Conservation (phyloP, 1,139 yeast species). For the Hansenula sp. region DNA sequence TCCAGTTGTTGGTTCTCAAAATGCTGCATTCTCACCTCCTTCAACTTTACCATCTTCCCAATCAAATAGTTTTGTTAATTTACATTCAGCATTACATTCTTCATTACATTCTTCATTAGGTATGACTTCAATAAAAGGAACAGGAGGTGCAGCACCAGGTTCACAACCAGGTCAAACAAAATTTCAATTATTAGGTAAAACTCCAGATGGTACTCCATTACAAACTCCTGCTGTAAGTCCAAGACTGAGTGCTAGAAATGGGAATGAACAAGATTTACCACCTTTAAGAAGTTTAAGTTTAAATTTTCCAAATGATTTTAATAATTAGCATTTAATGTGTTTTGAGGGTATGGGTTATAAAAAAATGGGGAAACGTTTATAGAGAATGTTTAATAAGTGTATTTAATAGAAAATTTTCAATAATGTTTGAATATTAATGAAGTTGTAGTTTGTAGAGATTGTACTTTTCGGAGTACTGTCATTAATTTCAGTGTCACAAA, state of each 20-base stretch:
- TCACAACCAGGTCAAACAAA: too few relatives aligned
- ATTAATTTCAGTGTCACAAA: too few relatives aligned
- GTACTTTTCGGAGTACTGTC: too few relatives aligned
- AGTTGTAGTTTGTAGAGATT: too few relatives aligned
- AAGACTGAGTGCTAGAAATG: slow-evolving; percentile 32
- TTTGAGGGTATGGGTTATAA: neutral
- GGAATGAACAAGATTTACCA: slow-evolving; percentile 30
- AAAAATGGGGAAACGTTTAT: too few relatives aligned
- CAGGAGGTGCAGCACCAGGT: neutral
- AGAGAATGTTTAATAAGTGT: too few relatives aligned
- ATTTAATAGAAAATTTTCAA: too few relatives aligned
- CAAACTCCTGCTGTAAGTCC: slow-evolving; percentile 60
- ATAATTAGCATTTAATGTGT: slow-evolving; percentile 1
- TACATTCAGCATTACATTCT: slow-evolving; percentile 21
- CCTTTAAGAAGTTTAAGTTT: slow-evolving; percentile 47
- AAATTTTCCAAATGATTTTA: slow-evolving; percentile 34
- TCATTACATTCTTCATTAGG: slow-evolving; percentile 16
- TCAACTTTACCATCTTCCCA: slow-evolving; percentile 15
- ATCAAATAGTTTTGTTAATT: slow-evolving; percentile 38
- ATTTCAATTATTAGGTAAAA: slow-evolving; percentile 26
- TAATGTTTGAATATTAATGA: too few relatives aligned
- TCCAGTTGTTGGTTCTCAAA: slow-evolving; percentile 36
- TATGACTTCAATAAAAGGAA: slow-evolving; percentile 14
- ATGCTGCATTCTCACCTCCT: slow-evolving; percentile 17
- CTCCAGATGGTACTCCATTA: slow-evolving; percentile 53